phyloP scores from a whole-genome alignment of 768 basidiomycete species.

The Ramaria sp. region DNA sequence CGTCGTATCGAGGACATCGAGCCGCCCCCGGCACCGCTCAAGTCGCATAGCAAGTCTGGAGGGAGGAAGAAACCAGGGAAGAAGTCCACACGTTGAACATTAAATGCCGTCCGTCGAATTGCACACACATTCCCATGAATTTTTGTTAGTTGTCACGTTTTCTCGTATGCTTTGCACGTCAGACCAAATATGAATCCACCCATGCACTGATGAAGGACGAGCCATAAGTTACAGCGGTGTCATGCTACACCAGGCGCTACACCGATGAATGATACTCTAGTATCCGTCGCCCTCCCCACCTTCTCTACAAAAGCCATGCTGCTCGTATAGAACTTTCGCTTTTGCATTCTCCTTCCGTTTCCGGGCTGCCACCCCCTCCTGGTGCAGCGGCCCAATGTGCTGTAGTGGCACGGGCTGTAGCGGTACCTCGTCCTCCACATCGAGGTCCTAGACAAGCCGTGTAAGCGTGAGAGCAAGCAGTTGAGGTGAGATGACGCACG shows the following conservation, averaged over 20 bases:
- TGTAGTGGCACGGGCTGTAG: slow-evolving; percentile 66
- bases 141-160: not conserved
- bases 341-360: slow-evolving; percentile 76
- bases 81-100: not conserved
- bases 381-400: slow-evolving; percentile 60
- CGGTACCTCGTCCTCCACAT: slow-evolving; percentile 82
- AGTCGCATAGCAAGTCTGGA: not conserved
- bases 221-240: slow-evolving; percentile 1
- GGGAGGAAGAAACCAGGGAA: not conserved
- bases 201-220: not conserved
- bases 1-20: slow-evolving; percentile 62
- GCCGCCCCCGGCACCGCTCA: slow-evolving; percentile 21
- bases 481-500: slow-evolving; percentile 37
- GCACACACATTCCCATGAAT: too few relatives aligned
- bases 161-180: not conserved
- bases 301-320: slow-evolving; percentile 88
- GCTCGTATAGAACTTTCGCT: slow-evolving; percentile 69
- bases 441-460: slow-evolving; percentile 57
- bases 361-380: slow-evolving; percentile 60
- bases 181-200: not conserved
- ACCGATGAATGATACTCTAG: slow-evolving; percentile 22
- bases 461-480: not conserved
- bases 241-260: not conserved
- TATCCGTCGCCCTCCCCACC: slow-evolving; percentile 97
- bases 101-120: too few relatives aligned